Evolutionary conservation across 176 grass and related monocot genomes (phyloP).

Genomic region (Stipa capillata): DNA sequence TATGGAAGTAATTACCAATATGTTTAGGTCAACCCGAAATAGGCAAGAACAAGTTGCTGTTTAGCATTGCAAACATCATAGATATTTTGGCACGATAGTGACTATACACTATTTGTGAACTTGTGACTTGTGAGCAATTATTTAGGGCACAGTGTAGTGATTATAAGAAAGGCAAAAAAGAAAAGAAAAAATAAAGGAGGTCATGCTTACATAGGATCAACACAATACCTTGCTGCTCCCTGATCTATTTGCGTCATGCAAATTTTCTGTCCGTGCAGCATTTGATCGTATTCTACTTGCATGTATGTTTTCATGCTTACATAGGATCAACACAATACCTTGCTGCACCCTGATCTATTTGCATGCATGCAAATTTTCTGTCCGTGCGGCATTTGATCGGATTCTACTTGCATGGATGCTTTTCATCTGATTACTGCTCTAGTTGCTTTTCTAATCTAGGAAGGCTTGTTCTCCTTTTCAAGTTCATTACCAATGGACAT

Average conservation of each 20-base stretch:
- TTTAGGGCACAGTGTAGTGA: not conserved
- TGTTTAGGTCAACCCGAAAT: slow-evolving; percentile 9
- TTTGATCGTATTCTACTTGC: not conserved
- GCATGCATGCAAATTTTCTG: not conserved
- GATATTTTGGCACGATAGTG: not conserved
- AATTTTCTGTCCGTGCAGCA: not conserved
- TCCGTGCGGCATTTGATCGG: not conserved
- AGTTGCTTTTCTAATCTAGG: not conserved
- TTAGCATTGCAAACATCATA: not conserved
- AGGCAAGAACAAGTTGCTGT: too few species aligned
- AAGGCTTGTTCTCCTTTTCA: not conserved
- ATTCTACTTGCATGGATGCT: not conserved
- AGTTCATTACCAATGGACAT: not conserved
- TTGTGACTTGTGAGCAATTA: not conserved
- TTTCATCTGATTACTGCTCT: not conserved
- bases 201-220: not conserved
- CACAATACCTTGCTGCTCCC: not conserved
- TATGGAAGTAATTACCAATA: not conserved
- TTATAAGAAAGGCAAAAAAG: not conserved
- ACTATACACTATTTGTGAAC: not conserved
- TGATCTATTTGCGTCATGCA: not conserved
- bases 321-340: not conserved
- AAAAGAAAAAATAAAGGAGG: too few species aligned
- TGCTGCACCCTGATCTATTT: not conserved
- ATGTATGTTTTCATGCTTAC: not conserved